phyloP scores from a whole-genome alignment of 371 early-diverging fungal species.

The Coemansia sp. region DNA sequence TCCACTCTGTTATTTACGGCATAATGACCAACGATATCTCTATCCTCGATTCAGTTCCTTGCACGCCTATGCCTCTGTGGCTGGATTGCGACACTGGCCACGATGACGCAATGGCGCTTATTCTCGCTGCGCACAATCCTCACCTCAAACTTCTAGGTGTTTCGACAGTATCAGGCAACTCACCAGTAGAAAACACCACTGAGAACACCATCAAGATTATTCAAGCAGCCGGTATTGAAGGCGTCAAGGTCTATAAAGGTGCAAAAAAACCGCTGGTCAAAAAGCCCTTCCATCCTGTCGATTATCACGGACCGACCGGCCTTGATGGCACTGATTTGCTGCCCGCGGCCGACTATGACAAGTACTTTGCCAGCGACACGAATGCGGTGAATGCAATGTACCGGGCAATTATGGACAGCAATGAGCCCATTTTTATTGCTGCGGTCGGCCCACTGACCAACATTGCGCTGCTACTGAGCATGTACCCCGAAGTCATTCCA shows the following conservation, averaged over 20 bases:
- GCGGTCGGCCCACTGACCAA: slow-evolving; percentile 52
- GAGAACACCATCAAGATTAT: slow-evolving; percentile 22
- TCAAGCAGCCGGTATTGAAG: slow-evolving; percentile 38
- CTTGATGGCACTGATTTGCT: slow-evolving; percentile 31
- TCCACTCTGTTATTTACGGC: too few species aligned
- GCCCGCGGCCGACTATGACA: slow-evolving; percentile 25
- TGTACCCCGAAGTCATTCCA: slow-evolving; percentile 41
- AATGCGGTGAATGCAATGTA: slow-evolving; percentile 42
- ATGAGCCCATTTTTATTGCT: slow-evolving; percentile 27
- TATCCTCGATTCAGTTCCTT: neutral
- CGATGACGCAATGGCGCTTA: slow-evolving; percentile 48
- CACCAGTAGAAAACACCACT: slow-evolving; percentile 12
- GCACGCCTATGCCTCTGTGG: slow-evolving; percentile 20
- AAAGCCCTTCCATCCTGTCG: slow-evolving; percentile 14
- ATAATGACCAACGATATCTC: neutral
- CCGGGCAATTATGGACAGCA: slow-evolving; percentile 22
- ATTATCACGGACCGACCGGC: slow-evolving; percentile 46
- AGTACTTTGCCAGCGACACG: slow-evolving; percentile 7
- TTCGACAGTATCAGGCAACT: slow-evolving; percentile 29
- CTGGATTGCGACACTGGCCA: slow-evolving; percentile 52
- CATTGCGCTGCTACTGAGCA: slow-evolving; percentile 47
- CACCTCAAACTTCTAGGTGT: slow-evolving; percentile 21
- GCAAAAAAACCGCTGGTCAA: slow-evolving; percentile 42
- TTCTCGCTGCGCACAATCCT: slow-evolving; percentile 38
- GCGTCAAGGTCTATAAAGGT: slow-evolving; percentile 33